Evolutionary conservation across 257 asterid genomes (phyloP).

Genomic region (Scutellaria barbata): DNA sequence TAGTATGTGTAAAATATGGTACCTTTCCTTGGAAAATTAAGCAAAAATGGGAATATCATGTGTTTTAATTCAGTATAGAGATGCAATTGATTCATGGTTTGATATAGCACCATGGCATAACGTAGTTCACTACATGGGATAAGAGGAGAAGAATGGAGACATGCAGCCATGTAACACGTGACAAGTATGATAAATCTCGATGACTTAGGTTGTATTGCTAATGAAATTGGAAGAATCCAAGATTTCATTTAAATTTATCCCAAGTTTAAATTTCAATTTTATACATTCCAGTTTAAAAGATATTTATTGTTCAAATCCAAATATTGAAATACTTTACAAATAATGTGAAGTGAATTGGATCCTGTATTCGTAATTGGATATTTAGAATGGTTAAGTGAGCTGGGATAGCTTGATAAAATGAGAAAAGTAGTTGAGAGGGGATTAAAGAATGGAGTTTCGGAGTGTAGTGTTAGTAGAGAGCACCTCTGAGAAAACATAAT

Average conservation of each 20-base stretch:
- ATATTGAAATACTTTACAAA: too few species aligned
- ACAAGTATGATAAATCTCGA: constrained; percentile 38
- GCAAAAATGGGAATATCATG: neutral
- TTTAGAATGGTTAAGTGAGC: too few species aligned
- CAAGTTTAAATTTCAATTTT: too few species aligned
- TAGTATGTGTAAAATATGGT: too few species aligned
- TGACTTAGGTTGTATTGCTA: neutral
- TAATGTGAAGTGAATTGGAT: too few species aligned
- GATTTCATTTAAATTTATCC: neutral
- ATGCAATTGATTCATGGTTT: neutral
- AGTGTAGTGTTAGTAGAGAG: constrained; percentile 19
- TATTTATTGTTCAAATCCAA: too few species aligned
- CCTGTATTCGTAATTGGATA: too few species aligned
- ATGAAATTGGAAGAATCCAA: constrained; percentile 36
- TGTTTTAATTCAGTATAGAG: neutral
- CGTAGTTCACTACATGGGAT: constrained; percentile 26
- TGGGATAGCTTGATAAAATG: too few species aligned
- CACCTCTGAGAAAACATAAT: constrained; percentile 38
- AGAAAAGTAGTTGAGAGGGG: too few species aligned
- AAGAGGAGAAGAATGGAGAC: neutral
- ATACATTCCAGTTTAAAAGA: neutral
- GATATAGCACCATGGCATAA: constrained; percentile 25
- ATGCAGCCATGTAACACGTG: constrained; percentile 51
- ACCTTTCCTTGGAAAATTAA: neutral
- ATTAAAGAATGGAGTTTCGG: too few species aligned